Evolutionary conservation across 768 basidiomycete genomes (phyloP).

Genomic region (Auriscalpium vulgare): DNA sequence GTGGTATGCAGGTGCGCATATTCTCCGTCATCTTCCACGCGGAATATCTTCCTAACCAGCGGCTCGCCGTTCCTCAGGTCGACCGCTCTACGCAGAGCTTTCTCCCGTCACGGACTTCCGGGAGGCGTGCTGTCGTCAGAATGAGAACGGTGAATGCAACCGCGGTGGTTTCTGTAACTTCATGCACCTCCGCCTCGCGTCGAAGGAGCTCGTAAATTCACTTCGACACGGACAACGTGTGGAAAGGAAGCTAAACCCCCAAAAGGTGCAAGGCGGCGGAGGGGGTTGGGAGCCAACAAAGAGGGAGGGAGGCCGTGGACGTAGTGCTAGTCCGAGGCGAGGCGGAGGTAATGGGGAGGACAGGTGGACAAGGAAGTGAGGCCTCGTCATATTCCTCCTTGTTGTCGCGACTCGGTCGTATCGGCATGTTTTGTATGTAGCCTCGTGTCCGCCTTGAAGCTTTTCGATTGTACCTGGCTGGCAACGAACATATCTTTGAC

Average conservation of each 20-base stretch:
- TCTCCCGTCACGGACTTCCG: slow-evolving; percentile 98
- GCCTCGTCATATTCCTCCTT: background rate
- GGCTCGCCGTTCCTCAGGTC: slow-evolving; percentile 40
- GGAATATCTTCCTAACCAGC: background rate
- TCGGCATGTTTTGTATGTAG: background rate
- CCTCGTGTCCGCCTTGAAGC: too few relatives aligned
- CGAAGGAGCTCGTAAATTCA: slow-evolving; percentile 72
- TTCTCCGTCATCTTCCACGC: background rate
- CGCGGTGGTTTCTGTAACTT: slow-evolving; percentile 99
- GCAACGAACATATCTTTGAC: too few relatives aligned
- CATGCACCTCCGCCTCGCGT: slow-evolving; percentile 90
- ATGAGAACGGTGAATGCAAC: slow-evolving; percentile 97
- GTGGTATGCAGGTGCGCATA: slow-evolving; percentile 90
- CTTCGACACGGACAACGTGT: slow-evolving; percentile 78
- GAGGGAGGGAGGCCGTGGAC: slow-evolving; percentile 53
- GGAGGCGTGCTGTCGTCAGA: slow-evolving; percentile 97
- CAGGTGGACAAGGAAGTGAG: slow-evolving; percentile 36
- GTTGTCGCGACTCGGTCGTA: background rate
- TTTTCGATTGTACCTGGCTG: too few relatives aligned
- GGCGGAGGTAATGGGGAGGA: slow-evolving; percentile 66
- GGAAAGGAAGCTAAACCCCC: slow-evolving; percentile 69
- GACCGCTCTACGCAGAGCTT: slow-evolving; percentile 93
- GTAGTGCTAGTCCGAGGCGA: slow-evolving; percentile 70
- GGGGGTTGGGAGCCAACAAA: slow-evolving; percentile 83
- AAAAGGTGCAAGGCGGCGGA: slow-evolving; percentile 52